Percentiles rank a stretch among this genome's conserved stretches.
These are phyloP conservation scores for Pseudoneurospora amorphoporcata DNA, from an alignment of 495 filamentous ascomycete genomes.

Conservation along the genomic window DNA sequence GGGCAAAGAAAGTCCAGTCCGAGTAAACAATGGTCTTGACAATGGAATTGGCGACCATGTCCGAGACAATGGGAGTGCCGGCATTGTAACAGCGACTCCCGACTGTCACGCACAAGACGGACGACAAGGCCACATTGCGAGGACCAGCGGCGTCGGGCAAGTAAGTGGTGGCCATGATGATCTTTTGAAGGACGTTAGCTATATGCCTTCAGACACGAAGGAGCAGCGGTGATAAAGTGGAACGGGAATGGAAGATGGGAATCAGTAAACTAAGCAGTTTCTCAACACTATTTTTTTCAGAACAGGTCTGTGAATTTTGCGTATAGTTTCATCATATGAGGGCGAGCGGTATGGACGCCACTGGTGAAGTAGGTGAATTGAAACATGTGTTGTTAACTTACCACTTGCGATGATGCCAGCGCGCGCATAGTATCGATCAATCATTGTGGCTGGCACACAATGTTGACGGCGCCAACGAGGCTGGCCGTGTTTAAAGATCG, in stretches of 20 bases:
- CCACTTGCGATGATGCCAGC: neutral
- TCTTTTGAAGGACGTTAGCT: neutral
- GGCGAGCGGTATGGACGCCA: neutral
- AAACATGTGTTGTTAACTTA: neutral
- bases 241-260: neutral
- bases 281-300: conserved; percentile 41
- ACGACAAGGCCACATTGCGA: neutral
- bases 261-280: conserved; percentile 35
- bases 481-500: neutral
- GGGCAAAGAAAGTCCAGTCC: neutral
- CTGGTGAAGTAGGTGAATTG: neutral
- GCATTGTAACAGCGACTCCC: neutral
- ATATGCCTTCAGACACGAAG: neutral
- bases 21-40: neutral
- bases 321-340: conserved; percentile 36
- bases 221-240: neutral
- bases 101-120: neutral
- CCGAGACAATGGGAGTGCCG: neutral
- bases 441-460: neutral
- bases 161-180: neutral
- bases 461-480: neutral
- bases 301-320: conserved; percentile 49
- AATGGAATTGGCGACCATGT: neutral
- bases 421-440: neutral
- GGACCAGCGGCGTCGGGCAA: neutral